Percentiles rank a stretch among this genome's conserved stretches.
Conservation (phyloP, 2,329 filamentous ascomycete species). For the Pseudogymnoascus sp. region DNA sequence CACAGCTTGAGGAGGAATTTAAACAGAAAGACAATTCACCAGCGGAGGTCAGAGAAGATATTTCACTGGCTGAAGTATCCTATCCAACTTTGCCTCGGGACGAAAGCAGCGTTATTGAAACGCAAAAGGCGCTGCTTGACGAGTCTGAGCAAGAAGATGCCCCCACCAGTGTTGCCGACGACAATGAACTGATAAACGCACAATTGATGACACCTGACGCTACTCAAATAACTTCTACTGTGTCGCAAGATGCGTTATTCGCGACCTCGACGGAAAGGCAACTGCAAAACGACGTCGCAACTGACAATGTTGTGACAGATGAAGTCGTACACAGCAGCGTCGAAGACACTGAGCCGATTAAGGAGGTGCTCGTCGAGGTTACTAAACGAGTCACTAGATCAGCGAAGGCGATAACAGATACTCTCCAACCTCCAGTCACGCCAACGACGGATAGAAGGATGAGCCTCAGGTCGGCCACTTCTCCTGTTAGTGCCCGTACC, state of each 20-base stretch:
- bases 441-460: conserved; percentile 3
- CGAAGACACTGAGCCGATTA: neutral
- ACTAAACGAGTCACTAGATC: conserved; percentile 2
- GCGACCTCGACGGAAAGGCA: neutral
- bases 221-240: conserved; percentile 13
- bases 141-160: neutral
- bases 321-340: neutral
- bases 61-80: neutral
- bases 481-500: conserved; percentile 12
- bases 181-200: conserved; percentile 9
- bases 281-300: neutral
- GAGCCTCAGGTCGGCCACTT: conserved; percentile 2
- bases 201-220: conserved; percentile 25
- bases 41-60: neutral
- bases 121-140: neutral
- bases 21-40: neutral
- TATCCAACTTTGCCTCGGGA: neutral
- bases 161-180: neutral
- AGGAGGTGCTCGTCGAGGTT: neutral
- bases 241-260: neutral
- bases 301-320: neutral
- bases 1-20: neutral
- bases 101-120: neutral
- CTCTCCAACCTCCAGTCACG: neutral
- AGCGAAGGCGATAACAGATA: neutral